Evolutionary conservation across 2,329 filamentous ascomycete species (phyloP).

Genomic region (Graphiopsis chlorocephala): DNA sequence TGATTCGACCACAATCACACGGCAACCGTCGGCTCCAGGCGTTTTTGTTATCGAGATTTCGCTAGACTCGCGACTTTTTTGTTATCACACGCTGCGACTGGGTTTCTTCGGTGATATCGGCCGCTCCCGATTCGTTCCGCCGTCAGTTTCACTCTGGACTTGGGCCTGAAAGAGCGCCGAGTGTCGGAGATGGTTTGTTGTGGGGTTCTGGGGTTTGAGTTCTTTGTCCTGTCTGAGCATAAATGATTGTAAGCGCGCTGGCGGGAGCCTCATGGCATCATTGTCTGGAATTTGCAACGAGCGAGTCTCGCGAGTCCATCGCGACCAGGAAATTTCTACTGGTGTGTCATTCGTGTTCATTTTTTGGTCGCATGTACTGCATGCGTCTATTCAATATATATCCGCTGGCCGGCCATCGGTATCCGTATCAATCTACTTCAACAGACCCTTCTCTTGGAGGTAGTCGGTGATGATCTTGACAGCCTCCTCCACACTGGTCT

Average conservation of each 20-base stretch:
- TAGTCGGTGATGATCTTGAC: conserved; percentile 82
- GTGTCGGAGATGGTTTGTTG: conserved; percentile 2
- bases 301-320: neutral
- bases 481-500: conserved; percentile 82
- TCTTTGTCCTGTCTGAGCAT: conserved; percentile 6
- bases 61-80: neutral
- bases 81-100: neutral
- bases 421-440: conserved; percentile 35
- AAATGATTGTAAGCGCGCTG: neutral
- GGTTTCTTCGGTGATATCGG: neutral
- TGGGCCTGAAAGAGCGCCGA: neutral
- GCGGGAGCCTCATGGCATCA: neutral
- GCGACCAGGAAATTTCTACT: neutral
- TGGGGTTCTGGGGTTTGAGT: conserved; percentile 8
- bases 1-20: neutral
- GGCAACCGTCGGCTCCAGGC: conserved; percentile 12
- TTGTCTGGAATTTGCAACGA: neutral
- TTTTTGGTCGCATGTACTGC: neutral
- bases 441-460: conserved; percentile 66
- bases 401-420: neutral
- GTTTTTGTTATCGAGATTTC: conserved; percentile 3
- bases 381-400: neutral
- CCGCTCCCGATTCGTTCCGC: neutral
- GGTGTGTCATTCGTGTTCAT: neutral
- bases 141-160: neutral